Conservation (phyloP, 2,329 filamentous ascomycete species). For the Microcyclospora tardicrescens region DNA sequence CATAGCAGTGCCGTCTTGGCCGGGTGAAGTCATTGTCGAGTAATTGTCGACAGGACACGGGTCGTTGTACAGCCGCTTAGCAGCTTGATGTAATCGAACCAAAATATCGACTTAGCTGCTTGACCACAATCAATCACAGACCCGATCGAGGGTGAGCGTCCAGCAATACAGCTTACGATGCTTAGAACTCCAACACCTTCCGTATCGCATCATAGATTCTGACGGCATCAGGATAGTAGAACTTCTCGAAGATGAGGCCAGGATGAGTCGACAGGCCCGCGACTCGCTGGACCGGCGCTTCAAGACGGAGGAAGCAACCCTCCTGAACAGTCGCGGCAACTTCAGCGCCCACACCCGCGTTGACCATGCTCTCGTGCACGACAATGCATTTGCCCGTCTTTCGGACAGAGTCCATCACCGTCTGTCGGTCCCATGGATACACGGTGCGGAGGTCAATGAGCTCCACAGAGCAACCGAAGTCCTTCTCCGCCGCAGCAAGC, state of each 20-base stretch:
- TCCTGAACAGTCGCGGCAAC: constrained; percentile 82
- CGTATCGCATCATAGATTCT: constrained; percentile 45
- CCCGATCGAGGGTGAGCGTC: no score
- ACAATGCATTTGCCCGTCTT: constrained; percentile 81
- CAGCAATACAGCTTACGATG: not conserved
- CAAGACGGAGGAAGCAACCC: constrained; percentile 68
- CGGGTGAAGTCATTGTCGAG: no score
- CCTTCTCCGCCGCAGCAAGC: constrained; percentile 61
- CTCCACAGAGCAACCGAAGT: constrained; percentile 64
- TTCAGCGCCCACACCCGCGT: constrained; percentile 78
- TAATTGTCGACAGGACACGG: no score
- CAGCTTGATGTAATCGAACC: no score
- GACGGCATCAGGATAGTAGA: constrained; percentile 67
- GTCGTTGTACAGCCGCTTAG: no score
- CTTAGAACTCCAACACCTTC: constrained; percentile 32
- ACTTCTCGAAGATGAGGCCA: constrained; percentile 60
- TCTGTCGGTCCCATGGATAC: constrained; percentile 81
- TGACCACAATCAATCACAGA: no score
- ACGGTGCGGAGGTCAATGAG: constrained; percentile 78
- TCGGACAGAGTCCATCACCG: constrained; percentile 65
- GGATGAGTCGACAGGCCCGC: constrained; percentile 84
- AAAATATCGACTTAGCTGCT: no score
- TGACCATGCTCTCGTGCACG: constrained; percentile 86
- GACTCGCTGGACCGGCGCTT: constrained; percentile 73
- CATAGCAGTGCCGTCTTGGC: no score